Percentiles rank a stretch among this genome's conserved stretches.
Evolutionary conservation across 176 grass and related monocot species (phyloP).

Genomic region (Juncus inflexus): DNA sequence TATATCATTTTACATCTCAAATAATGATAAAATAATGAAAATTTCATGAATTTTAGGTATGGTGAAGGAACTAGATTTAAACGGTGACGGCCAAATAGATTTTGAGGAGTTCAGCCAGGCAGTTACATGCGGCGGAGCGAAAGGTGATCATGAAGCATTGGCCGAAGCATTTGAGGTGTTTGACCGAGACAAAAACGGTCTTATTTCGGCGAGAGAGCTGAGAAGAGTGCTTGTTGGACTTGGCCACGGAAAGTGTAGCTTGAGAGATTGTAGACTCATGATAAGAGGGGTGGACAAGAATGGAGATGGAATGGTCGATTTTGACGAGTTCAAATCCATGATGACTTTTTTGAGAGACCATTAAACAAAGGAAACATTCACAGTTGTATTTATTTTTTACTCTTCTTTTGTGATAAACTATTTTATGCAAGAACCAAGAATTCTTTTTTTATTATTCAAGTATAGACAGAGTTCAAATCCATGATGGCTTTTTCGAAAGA

Average conservation of each 20-base stretch:
- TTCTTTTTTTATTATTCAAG: constrained; percentile 37
- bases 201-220: constrained; percentile 31
- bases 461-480: constrained; percentile 45
- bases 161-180: constrained; percentile 31
- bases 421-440: neutral
- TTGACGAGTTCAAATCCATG: constrained; percentile 34
- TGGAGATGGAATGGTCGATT: constrained; percentile 34
- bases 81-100: constrained; percentile 26
- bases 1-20: neutral
- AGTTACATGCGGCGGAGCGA: constrained; percentile 13
- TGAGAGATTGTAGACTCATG: constrained; percentile 29
- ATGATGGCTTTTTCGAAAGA: constrained; percentile 30
- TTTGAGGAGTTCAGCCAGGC: constrained; percentile 30
- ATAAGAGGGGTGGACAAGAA: constrained; percentile 34
- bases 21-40: neutral
- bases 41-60: constrained; percentile 11
- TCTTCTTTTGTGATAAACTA: neutral
- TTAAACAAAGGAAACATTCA: neutral
- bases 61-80: constrained; percentile 25
- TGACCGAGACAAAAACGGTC: constrained; percentile 28
- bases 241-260: constrained; percentile 23
- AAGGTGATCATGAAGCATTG: constrained; percentile 18
- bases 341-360: constrained; percentile 22
- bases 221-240: constrained; percentile 27
- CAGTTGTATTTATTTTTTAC: neutral